Evolutionary conservation across 805 yeast species (phyloP).

Genomic region (Diddensiella santjacobensis): DNA sequence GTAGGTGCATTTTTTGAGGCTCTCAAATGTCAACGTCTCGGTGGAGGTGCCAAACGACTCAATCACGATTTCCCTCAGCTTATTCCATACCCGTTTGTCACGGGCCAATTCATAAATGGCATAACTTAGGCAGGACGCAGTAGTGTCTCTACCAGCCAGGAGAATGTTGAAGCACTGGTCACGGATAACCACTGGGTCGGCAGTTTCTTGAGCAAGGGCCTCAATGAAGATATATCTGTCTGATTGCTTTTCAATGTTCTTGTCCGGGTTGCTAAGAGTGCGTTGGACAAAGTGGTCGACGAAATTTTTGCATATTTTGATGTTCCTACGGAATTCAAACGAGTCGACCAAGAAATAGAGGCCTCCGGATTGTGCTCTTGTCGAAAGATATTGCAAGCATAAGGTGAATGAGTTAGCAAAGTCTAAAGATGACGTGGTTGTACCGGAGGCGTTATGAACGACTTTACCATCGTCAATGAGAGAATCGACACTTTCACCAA

Average conservation of each 20-base stretch:
- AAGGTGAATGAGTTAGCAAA: slow-evolving; percentile 26
- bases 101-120: slow-evolving; percentile 44
- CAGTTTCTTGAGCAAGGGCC: slow-evolving; percentile 48
- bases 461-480: slow-evolving; percentile 17
- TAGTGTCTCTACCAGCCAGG: slow-evolving; percentile 54
- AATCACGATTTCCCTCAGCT: slow-evolving; percentile 39
- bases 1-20: slow-evolving; percentile 47
- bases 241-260: background rate
- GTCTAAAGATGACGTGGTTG: slow-evolving; percentile 22
- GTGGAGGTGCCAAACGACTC: slow-evolving; percentile 34
- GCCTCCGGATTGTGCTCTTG: slow-evolving; percentile 30
- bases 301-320: slow-evolving; percentile 32
- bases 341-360: slow-evolving; percentile 31
- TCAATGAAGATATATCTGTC: slow-evolving; percentile 46
- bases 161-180: slow-evolving; percentile 50
- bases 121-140: slow-evolving; percentile 49
- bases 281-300: slow-evolving; percentile 40
- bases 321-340: slow-evolving; percentile 33
- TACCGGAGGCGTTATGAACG: slow-evolving; percentile 14
- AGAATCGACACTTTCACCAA: slow-evolving; percentile 31
- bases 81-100: slow-evolving; percentile 31
- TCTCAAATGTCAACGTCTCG: slow-evolving; percentile 40
- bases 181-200: slow-evolving; percentile 45
- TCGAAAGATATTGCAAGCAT: slow-evolving; percentile 18
- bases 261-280: slow-evolving; percentile 32